phyloP scores from a whole-genome alignment of 2,329 filamentous ascomycete species.

The Penicillium sp. region DNA sequence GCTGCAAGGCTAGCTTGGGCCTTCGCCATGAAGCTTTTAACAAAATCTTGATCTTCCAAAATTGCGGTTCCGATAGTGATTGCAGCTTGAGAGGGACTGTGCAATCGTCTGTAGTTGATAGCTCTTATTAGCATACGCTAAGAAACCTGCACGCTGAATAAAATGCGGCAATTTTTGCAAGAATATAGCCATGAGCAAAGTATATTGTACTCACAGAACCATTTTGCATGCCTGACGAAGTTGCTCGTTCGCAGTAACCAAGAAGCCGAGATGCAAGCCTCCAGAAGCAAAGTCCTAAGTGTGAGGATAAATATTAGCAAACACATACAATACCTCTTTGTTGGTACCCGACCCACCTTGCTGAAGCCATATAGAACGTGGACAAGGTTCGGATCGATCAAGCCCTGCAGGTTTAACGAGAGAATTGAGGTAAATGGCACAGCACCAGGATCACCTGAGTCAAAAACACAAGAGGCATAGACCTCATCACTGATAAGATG shows the following conservation, averaged over 20 bases:
- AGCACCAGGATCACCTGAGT: constrained; percentile 38
- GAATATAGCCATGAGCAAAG: no score
- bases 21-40: constrained; percentile 34
- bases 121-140: no score
- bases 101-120: constrained; percentile 27
- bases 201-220: constrained; percentile 30
- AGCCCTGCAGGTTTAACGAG: constrained; percentile 43
- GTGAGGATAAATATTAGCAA: background rate
- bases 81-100: constrained; percentile 30
- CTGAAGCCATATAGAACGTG: constrained; percentile 55
- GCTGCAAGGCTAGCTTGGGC: constrained; percentile 27
- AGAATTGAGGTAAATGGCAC: constrained; percentile 53
- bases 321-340: background rate
- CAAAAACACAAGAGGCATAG: constrained; percentile 58
- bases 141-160: no score
- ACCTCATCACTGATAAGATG: constrained; percentile 63
- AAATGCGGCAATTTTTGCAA: no score
- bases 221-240: constrained; percentile 34
- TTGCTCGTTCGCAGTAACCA: constrained; percentile 29
- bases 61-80: constrained; percentile 36
- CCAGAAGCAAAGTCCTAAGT: constrained; percentile 36
- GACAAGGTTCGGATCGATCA: constrained; percentile 54
- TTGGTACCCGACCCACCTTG: constrained; percentile 30
- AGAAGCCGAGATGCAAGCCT: constrained; percentile 34
- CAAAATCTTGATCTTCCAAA: constrained; percentile 42